A percentile compares a stretch with the other conserved stretches of the same genome.
Evolutionary conservation across 768 basidiomycete genomes (phyloP).

Genomic region (Lyophyllum atratum): DNA sequence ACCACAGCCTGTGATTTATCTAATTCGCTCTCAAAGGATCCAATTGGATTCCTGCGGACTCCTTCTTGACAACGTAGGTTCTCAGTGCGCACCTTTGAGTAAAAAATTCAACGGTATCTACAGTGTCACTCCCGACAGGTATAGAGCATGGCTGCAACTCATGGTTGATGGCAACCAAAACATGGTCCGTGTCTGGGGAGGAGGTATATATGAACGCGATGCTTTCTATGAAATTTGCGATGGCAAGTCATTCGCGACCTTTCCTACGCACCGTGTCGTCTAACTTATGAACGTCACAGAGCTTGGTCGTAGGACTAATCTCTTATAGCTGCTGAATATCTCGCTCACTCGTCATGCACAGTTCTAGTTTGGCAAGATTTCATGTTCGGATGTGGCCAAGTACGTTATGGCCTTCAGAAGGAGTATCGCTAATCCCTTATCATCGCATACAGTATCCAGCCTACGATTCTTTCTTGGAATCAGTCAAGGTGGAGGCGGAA

Average conservation of each 20-base stretch:
- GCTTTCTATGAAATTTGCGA: slow-evolving; percentile 86
- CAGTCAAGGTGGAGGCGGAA: slow-evolving; percentile 76
- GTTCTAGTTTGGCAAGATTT: slow-evolving; percentile 98
- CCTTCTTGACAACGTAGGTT: slow-evolving; percentile 78
- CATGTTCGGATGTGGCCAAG: slow-evolving; percentile 94
- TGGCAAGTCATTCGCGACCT: slow-evolving; percentile 41
- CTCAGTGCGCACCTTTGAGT: neutral
- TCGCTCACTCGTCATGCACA: slow-evolving; percentile 21
- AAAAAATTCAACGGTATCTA: slow-evolving; percentile 1
- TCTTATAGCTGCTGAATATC: neutral
- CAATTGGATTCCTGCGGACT: slow-evolving; percentile 96
- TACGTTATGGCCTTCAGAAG: slow-evolving; percentile 26
- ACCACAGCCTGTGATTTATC: neutral
- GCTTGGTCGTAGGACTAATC: slow-evolving; percentile 55
- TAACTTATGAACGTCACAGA: slow-evolving; percentile 35
- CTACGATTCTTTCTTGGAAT: slow-evolving; percentile 74
- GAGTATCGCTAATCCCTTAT: neutral
- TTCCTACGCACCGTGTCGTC: neutral
- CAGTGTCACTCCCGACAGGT: slow-evolving; percentile 54
- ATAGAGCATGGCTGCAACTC: slow-evolving; percentile 82
- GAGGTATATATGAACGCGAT: slow-evolving; percentile 85
- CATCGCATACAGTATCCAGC: slow-evolving; percentile 71
- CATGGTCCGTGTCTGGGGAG: slow-evolving; percentile 92
- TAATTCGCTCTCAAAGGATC: slow-evolving; percentile 47
- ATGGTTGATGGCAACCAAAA: slow-evolving; percentile 91